A percentile compares a stretch with the other conserved stretches of the same genome.
These are phyloP conservation scores for Aspergillus transmontanensis DNA, from an alignment of 2,329 filamentous ascomycete genomes.

Conservation along the genomic window DNA sequence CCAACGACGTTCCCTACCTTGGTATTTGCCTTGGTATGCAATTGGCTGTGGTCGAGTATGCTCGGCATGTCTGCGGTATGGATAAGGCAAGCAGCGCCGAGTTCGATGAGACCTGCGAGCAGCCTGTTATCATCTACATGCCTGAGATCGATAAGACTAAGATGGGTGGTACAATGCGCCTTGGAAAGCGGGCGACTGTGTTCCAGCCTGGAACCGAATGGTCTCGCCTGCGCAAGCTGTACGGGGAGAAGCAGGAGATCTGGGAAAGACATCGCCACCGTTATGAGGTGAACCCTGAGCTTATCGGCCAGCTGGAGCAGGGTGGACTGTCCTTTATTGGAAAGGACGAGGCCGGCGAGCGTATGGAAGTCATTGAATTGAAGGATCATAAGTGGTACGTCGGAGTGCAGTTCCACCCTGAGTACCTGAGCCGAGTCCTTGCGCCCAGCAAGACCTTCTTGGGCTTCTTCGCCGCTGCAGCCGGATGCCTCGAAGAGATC, in stretches of 20 bases:
- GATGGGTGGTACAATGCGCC: conserved; percentile 83
- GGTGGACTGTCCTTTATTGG: conserved; percentile 75
- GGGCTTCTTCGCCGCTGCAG: conserved; percentile 79
- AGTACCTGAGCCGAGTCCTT: conserved; percentile 77
- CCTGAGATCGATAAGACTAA: conserved; percentile 78
- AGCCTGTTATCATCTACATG: conserved; percentile 86
- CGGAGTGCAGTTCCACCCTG: conserved; percentile 85
- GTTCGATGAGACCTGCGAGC: conserved; percentile 57
- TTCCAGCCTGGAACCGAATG: conserved; percentile 78
- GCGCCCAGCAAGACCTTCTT: conserved; percentile 75
- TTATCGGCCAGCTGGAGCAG: conserved; percentile 67
- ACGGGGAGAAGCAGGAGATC: conserved; percentile 60
- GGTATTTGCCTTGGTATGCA: conserved; percentile 94
- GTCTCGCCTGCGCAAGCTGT: conserved; percentile 75
- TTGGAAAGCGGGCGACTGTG: conserved; percentile 72
- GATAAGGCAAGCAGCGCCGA: conserved; percentile 59
- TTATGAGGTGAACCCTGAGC: conserved; percentile 86
- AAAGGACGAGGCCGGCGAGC: conserved; percentile 74
- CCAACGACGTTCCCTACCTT: conserved; percentile 77
- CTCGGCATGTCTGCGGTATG: conserved; percentile 72
- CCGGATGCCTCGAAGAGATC: conserved; percentile 62
- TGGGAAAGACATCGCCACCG: conserved; percentile 82
- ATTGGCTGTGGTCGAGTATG: conserved; percentile 86
- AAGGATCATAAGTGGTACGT: conserved; percentile 84
- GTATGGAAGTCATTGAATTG: conserved; percentile 83